A percentile compares a stretch with the other conserved stretches of the same genome.
Evolutionary conservation across 2,329 filamentous ascomycete species (phyloP).

Genomic region (Talaromyces marneffei): DNA sequence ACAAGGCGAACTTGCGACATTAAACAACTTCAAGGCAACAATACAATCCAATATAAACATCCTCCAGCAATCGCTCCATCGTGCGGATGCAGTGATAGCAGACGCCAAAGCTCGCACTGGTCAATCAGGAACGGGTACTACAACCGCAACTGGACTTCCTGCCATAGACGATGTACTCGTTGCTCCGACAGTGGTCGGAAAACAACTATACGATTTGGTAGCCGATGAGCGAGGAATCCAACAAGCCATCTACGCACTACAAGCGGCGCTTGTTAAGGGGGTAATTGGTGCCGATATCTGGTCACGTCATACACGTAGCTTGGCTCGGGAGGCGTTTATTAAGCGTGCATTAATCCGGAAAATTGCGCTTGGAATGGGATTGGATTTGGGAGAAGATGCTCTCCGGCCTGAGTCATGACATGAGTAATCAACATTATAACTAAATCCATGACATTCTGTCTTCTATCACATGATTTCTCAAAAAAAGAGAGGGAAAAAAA

Average conservation of each 20-base stretch:
- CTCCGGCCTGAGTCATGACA: not conserved
- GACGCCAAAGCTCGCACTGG: conserved; percentile 57
- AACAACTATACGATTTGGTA: conserved; percentile 82
- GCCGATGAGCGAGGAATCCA: conserved; percentile 83
- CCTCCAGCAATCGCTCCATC: conserved; percentile 67
- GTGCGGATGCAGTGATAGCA: conserved; percentile 72
- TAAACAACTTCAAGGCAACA: conserved; percentile 64
- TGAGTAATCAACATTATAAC: not conserved
- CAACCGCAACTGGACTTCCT: conserved; percentile 48
- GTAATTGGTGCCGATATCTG: conserved; percentile 43
- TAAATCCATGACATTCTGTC: not conserved
- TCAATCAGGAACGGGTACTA: conserved; percentile 14
- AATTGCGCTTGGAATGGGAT: conserved; percentile 42
- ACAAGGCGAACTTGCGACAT: conserved; percentile 64
- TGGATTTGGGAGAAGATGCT: conserved; percentile 23
- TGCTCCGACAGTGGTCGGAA: conserved; percentile 86
- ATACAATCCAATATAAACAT: conserved; percentile 73
- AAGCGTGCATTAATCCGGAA: conserved; percentile 43
- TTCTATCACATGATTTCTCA: not conserved
- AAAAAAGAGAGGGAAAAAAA: too few species aligned
- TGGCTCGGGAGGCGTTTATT: conserved; percentile 45
- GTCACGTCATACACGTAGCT: conserved; percentile 42
- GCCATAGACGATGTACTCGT: conserved; percentile 86
- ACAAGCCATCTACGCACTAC: conserved; percentile 70
- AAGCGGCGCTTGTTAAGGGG: conserved; percentile 41